phyloP scores from a whole-genome alignment of 2,329 filamentous ascomycete species.

The Colletotrichum ledebouriae region DNA sequence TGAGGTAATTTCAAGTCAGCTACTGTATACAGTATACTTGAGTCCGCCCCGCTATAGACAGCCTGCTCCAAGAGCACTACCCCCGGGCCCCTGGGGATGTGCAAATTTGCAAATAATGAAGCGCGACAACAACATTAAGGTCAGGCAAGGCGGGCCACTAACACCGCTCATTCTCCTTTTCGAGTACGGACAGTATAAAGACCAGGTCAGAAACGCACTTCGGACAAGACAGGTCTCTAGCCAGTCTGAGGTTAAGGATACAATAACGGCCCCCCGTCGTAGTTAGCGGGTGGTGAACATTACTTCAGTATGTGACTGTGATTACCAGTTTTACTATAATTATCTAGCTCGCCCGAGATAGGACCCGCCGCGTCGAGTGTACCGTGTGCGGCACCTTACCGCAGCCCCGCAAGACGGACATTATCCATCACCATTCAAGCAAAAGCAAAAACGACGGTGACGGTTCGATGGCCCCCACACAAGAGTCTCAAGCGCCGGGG shows the following conservation, averaged over 20 bases:
- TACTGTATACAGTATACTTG: not conserved
- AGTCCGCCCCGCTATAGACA: constrained; percentile 2
- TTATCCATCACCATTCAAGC: constrained; percentile 16
- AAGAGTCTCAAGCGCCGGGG: not conserved
- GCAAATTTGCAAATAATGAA: constrained; percentile 20
- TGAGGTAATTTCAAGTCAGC: too few species aligned
- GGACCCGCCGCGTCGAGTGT: not conserved
- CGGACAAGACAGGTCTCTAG: constrained; percentile 8
- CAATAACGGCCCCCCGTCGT: not conserved
- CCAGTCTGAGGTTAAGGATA: too few species aligned
- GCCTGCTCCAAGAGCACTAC: not conserved
- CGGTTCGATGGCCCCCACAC: constrained; percentile 19
- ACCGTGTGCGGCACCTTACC: constrained; percentile 3
- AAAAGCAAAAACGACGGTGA: constrained; percentile 24
- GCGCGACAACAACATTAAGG: constrained; percentile 27
- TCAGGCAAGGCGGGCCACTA: constrained; percentile 9
- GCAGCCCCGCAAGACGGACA: not conserved
- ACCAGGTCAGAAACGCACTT: constrained; percentile 26
- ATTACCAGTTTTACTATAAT: constrained; percentile 22
- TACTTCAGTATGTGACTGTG: too few species aligned
- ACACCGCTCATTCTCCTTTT: too few species aligned
- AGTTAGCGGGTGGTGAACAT: too few species aligned
- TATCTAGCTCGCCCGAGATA: constrained; percentile 22
- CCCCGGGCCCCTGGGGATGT: constrained; percentile 13
- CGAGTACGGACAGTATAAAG: not conserved